phyloP scores from a whole-genome alignment of 768 basidiomycete species.

The Auricularia auricula-judae region DNA sequence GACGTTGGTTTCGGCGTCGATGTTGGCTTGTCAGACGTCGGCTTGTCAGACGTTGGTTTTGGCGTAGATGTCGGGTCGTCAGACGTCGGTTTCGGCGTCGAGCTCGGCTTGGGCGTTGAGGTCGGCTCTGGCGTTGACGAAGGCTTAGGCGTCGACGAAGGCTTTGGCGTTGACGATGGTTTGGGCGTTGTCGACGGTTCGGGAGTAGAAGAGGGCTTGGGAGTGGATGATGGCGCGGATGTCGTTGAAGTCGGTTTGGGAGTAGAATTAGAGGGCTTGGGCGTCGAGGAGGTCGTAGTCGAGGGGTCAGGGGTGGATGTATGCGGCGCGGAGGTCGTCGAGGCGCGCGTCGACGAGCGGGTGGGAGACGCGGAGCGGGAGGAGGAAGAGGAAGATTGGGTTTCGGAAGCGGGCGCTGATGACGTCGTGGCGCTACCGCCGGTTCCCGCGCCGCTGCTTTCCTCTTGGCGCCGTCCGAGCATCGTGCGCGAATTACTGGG shows the following conservation, averaged over 20 bases:
- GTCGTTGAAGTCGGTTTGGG: slow-evolving; percentile 5
- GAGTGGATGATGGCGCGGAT: neutral
- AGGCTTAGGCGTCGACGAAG: neutral
- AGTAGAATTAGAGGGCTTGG: slow-evolving; percentile 37
- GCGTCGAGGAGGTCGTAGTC: neutral
- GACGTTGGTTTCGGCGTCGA: too few species aligned
- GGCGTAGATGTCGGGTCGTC: too few species aligned
- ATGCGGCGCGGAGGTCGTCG: neutral
- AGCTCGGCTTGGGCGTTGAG: too few species aligned
- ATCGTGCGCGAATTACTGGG: too few species aligned
- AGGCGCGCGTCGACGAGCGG: neutral
- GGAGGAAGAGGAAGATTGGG: neutral
- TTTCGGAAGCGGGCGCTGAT: neutral
- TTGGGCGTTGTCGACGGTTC: slow-evolving; percentile 1
- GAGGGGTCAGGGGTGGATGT: neutral
- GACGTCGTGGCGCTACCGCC: neutral
- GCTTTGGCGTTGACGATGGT: neutral
- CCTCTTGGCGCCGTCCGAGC: too few species aligned
- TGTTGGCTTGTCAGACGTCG: too few species aligned
- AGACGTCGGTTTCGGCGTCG: too few species aligned
- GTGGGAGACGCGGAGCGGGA: neutral
- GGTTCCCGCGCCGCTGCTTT: neutral
- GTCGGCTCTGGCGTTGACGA: neutral
- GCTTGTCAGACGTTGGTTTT: too few species aligned
- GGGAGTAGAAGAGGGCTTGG: slow-evolving; percentile 19